Conservation (phyloP, 2,329 filamentous ascomycete genomes). For the Nothopassalora personata region DNA sequence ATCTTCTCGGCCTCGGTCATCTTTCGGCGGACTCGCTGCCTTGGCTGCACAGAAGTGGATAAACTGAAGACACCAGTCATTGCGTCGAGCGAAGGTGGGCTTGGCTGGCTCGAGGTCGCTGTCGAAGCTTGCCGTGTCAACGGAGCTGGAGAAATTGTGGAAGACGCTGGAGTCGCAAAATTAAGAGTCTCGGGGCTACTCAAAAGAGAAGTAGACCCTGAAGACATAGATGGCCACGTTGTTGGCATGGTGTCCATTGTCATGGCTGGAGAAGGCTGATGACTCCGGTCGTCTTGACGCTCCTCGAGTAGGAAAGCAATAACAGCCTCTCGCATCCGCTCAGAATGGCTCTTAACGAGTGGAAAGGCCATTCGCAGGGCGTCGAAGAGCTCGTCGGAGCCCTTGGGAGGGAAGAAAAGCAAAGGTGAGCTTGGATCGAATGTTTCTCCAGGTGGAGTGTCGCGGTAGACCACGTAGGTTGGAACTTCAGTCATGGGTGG, state of each 20-base stretch:
- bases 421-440: constrained; percentile 31
- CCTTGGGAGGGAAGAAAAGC: constrained; percentile 35
- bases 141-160: constrained; percentile 24
- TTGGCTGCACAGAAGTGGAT: constrained; percentile 29
- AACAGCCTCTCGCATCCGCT: constrained; percentile 36
- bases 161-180: constrained; percentile 26
- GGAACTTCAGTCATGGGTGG: constrained; percentile 16
- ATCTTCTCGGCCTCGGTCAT: constrained; percentile 37
- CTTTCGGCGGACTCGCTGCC: constrained; percentile 33
- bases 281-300: constrained; percentile 26
- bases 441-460: constrained; percentile 25
- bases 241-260: constrained; percentile 20
- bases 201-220: constrained; percentile 23
- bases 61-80: constrained; percentile 38
- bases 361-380: constrained; percentile 33
- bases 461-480: constrained; percentile 33
- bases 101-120: constrained; percentile 14
- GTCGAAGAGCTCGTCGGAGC: constrained; percentile 37
- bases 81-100: constrained; percentile 30
- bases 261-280: constrained; percentile 18
- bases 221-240: constrained; percentile 29
- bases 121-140: constrained; percentile 21
- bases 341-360: constrained; percentile 33
- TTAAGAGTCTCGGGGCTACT: constrained; percentile 31
- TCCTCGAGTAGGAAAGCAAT: constrained; percentile 37